phyloP scores from a whole-genome alignment of 2,329 filamentous ascomycete genomes.

The Sporothrix pallida region DNA sequence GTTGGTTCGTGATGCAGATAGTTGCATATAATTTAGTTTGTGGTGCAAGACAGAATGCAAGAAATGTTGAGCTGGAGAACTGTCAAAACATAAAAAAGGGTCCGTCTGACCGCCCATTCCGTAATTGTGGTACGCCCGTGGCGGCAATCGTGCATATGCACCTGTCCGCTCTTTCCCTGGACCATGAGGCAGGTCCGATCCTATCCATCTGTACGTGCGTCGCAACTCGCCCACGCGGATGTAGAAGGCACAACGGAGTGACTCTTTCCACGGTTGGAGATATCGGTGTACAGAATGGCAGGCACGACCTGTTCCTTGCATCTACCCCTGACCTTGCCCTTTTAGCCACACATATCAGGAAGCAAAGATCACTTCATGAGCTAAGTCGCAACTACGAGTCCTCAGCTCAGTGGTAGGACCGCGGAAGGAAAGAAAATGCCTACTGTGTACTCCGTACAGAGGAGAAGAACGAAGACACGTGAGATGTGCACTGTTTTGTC shows the following conservation, averaged over 20 bases:
- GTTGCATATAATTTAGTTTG: slow-evolving; percentile 6
- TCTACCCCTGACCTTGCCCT: background rate
- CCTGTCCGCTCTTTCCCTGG: slow-evolving; percentile 19
- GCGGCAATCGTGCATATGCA: slow-evolving; percentile 31
- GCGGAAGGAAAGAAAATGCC: no score
- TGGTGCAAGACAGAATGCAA: slow-evolving; percentile 14
- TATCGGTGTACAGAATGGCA: background rate
- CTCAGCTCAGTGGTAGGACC: background rate
- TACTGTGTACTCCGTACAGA: no score
- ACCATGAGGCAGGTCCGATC: slow-evolving; percentile 7
- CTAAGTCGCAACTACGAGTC: background rate
- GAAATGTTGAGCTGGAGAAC: background rate
- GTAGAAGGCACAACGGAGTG: background rate
- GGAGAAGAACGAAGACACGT: no score
- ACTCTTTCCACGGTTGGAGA: no score
- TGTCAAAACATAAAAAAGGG: background rate
- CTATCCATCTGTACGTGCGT: slow-evolving; percentile 15
- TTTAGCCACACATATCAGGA: background rate
- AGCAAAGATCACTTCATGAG: background rate
- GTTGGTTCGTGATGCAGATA: background rate
- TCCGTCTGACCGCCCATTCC: background rate
- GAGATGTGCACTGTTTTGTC: no score
- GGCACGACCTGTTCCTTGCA: background rate
- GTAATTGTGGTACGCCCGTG: background rate
- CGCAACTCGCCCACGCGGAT: background rate